Percentiles rank a stretch among this genome's conserved stretches.
These are phyloP conservation scores for Cystobasidium tubakii DNA, from an alignment of 768 basidiomycete species.

Conservation along the genomic window DNA sequence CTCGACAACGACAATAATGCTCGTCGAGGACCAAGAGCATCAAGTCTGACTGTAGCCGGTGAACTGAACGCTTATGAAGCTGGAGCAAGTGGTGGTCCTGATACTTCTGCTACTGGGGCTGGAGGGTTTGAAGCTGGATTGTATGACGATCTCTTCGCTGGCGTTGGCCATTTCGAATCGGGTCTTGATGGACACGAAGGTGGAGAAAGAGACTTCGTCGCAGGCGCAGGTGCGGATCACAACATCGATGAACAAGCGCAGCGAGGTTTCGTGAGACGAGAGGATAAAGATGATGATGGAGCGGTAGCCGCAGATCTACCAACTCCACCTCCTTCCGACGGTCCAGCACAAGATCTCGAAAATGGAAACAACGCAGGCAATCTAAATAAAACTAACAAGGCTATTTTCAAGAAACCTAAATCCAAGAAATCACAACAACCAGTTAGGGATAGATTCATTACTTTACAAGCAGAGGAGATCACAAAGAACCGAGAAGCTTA, in stretches of 20 bases:
- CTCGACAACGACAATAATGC: neutral
- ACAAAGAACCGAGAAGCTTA: constrained; percentile 1
- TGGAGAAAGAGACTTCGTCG: neutral
- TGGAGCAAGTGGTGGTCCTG: constrained; percentile 14
- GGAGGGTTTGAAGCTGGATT: neutral
- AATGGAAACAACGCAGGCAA: neutral
- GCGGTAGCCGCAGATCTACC: neutral
- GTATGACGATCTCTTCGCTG: neutral
- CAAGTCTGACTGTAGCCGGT: neutral
- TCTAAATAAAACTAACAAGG: neutral
- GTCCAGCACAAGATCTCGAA: neutral
- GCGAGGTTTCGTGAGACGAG: neutral
- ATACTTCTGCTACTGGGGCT: constrained; percentile 7
- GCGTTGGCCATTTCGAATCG: neutral
- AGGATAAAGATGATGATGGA: neutral
- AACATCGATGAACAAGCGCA: neutral
- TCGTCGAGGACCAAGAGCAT: neutral
- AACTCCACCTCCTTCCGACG: constrained; percentile 8
- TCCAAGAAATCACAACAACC: neutral
- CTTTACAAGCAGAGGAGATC: neutral
- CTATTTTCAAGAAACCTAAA: neutral
- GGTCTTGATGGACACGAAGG: neutral
- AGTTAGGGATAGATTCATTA: constrained; percentile 21
- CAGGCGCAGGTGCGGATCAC: too few species aligned
- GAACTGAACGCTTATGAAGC: neutral